These are phyloP conservation scores for Yamadazyma oceani DNA, from an alignment of 1,139 yeast species.

Conservation along the genomic window DNA sequence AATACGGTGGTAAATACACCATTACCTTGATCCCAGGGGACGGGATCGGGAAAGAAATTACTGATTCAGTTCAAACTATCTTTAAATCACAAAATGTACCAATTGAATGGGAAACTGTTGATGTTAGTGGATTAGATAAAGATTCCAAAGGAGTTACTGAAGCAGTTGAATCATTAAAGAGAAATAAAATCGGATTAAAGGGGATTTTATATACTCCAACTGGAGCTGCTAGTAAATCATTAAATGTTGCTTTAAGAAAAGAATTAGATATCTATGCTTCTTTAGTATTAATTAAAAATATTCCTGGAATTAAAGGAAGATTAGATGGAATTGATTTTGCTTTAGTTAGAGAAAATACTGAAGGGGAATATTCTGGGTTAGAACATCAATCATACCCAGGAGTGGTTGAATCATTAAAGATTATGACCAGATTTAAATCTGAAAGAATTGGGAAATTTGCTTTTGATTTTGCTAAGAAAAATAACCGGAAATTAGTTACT, in stretches of 20 bases:
- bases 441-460: constrained; percentile 98
- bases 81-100: constrained; percentile 86
- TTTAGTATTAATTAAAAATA: constrained; percentile 86
- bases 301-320: constrained; percentile 92
- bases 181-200: constrained; percentile 96
- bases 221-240: constrained; percentile 57
- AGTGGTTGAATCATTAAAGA: constrained; percentile 94
- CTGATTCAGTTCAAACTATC: constrained; percentile 89
- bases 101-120: constrained; percentile 90
- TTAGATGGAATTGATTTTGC: constrained; percentile 88
- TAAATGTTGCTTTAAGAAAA: constrained; percentile 95
- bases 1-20: constrained; percentile 91
- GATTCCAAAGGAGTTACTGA: constrained; percentile 60
- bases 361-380: constrained; percentile 98
- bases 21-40: constrained; percentile 95
- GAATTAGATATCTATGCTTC: constrained; percentile 95
- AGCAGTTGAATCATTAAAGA: constrained; percentile 88
- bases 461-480: constrained; percentile 89
- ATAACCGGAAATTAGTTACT: constrained; percentile 89
- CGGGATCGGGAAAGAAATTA: constrained; percentile 96
- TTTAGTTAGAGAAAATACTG: constrained; percentile 93
- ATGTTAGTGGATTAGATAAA: constrained; percentile 79
- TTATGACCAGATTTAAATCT: constrained; percentile 90
- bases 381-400: constrained; percentile 98
- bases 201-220: constrained; percentile 94